Evolutionary conservation across 345 rosid species (phyloP).

Genomic region (Populus euphratica): DNA sequence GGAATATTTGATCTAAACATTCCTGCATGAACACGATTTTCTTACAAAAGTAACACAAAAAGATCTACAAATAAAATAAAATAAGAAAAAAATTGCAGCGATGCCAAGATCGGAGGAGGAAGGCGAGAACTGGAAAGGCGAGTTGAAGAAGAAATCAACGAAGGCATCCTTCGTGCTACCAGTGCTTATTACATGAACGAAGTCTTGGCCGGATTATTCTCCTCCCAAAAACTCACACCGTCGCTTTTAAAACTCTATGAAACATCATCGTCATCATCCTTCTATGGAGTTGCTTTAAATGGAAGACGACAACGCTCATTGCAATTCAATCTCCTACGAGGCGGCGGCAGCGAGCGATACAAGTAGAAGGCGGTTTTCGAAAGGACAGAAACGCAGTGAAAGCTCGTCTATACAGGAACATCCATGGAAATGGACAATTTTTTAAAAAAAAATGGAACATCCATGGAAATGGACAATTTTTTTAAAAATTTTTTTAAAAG

Average conservation of each 20-base stretch:
- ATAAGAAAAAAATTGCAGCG: background rate
- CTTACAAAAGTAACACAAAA: background rate
- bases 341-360: background rate
- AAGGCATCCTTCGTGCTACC: constrained; percentile 81
- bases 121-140: constrained; percentile 49
- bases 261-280: background rate
- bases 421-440: background rate
- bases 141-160: constrained; percentile 67
- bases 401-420: background rate
- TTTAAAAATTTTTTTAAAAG: background rate
- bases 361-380: background rate
- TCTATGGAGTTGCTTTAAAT: constrained; percentile 23
- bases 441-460: background rate
- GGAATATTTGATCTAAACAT: constrained; percentile 42
- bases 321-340: background rate
- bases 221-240: constrained; percentile 6
- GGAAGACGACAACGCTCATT: background rate
- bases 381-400: background rate
- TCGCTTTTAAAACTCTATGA: background rate
- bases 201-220: constrained; percentile 12
- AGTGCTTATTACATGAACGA: constrained; percentile 63
- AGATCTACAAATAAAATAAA: background rate
- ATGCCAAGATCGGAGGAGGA: constrained; percentile 78
- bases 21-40: constrained; percentile 42
- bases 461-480: background rate